These are phyloP conservation scores for Leccinum rimulosum DNA, from an alignment of 768 basidiomycete species.

Conservation along the genomic window DNA sequence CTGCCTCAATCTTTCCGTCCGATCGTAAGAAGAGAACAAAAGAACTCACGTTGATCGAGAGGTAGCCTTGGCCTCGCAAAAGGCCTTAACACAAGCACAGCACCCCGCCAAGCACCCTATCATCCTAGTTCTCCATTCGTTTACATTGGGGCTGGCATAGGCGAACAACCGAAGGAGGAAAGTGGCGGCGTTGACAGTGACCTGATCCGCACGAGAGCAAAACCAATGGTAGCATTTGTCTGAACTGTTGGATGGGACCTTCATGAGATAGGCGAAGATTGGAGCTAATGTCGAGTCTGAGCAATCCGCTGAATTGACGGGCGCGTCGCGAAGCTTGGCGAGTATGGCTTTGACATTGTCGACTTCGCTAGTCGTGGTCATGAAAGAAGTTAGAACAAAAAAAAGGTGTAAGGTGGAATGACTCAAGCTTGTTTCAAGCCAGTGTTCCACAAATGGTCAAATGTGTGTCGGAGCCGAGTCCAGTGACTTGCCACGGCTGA, in stretches of 20 bases:
- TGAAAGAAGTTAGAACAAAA: conserved; percentile 11
- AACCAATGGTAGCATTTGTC: conserved; percentile 71
- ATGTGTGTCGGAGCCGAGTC: conserved; percentile 1
- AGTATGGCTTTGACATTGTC: conserved; percentile 50
- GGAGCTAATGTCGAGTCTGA: conserved; percentile 47
- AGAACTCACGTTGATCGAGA: conserved; percentile 72
- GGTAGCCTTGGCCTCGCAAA: conserved; percentile 60
- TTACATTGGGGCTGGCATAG: conserved; percentile 58
- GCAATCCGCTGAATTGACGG: conserved; percentile 49
- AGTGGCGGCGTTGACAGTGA: conserved; percentile 65
- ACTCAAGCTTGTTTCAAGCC: not conserved
- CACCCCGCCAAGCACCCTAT: conserved; percentile 59
- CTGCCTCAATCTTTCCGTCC: conserved; percentile 6
- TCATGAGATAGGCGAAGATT: conserved; percentile 56
- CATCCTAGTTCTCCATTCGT: conserved; percentile 61
- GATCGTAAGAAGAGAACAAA: not conserved
- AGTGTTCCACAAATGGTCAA: conserved; percentile 15
- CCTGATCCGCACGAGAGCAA: conserved; percentile 57
- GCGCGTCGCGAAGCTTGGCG: conserved; percentile 52
- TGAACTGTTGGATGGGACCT: conserved; percentile 35
- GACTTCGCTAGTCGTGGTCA: conserved; percentile 26
- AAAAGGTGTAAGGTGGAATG: not conserved
- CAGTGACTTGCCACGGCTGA: no score
- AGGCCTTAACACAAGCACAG: conserved; percentile 62
- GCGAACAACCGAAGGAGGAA: conserved; percentile 84